phyloP scores from a whole-genome alignment of 768 basidiomycete species.

The Sarcodon sp. region DNA sequence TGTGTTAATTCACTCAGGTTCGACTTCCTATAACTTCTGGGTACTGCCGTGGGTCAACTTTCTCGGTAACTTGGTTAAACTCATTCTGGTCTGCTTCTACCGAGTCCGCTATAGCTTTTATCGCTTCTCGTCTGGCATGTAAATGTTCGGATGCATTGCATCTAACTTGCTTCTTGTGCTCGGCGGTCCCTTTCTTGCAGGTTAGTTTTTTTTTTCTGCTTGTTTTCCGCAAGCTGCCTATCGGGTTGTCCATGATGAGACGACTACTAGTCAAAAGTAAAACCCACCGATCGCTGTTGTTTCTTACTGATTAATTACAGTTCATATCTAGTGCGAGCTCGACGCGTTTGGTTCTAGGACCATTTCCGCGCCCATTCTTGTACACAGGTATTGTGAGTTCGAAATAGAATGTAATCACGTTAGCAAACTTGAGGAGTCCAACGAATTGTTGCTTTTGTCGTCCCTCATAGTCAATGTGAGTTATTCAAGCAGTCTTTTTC shows the following conservation, averaged over 20 bases:
- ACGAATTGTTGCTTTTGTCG: slow-evolving; percentile 82
- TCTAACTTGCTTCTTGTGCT: slow-evolving; percentile 86
- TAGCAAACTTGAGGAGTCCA: slow-evolving; percentile 11
- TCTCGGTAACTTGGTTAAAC: slow-evolving; percentile 42
- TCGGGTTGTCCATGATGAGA: no score
- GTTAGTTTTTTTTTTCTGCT: slow-evolving; percentile 9
- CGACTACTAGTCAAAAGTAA: no score
- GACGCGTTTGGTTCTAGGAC: no score
- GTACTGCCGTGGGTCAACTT: background rate
- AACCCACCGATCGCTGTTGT: no score
- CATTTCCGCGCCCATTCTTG: no score
- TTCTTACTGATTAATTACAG: no score
- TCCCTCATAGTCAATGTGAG: slow-evolving; percentile 78
- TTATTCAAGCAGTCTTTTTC: slow-evolving; percentile 5
- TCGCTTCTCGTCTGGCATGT: background rate
- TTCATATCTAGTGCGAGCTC: no score
- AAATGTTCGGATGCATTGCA: slow-evolving; percentile 87
- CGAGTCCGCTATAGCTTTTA: background rate
- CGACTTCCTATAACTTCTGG: no score
- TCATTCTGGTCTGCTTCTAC: slow-evolving; percentile 52
- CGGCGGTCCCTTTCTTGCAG: slow-evolving; percentile 73
- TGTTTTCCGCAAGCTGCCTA: no score
- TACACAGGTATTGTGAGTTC: slow-evolving; percentile 41
- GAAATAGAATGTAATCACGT: background rate
- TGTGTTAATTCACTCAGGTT: no score